Conservation (phyloP, 805 yeast species). For the Ogataea naganishii region DNA sequence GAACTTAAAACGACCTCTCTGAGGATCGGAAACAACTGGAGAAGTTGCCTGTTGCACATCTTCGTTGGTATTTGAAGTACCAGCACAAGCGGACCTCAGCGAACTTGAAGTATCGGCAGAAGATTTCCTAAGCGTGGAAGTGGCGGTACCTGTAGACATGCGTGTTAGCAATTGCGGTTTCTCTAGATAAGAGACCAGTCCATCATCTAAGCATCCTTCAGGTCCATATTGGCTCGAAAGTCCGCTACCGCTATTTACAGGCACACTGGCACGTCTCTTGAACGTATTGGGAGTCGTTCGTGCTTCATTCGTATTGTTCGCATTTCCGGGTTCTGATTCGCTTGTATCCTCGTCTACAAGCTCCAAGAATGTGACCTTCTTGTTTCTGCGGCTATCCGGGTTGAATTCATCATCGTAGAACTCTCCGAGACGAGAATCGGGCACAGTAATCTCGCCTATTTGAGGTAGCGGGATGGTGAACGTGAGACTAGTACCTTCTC, state of each 20-base stretch:
- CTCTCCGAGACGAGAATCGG: constrained; percentile 20
- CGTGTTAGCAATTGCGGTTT: constrained; percentile 37
- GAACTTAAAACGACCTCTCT: constrained; percentile 31
- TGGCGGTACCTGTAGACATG: constrained; percentile 46
- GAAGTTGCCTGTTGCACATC: background rate
- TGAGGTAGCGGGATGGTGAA: constrained; percentile 74
- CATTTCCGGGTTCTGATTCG: too few relatives aligned
- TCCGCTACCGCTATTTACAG: too few relatives aligned
- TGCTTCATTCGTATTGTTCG: too few relatives aligned
- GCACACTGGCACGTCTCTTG: too few relatives aligned
- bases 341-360: background rate
- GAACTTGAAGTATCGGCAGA: constrained; percentile 8
- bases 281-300: too few relatives aligned
- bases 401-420: constrained; percentile 65
- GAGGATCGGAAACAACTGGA: background rate
- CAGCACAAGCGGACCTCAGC: background rate
- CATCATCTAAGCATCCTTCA: too few relatives aligned
- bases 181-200: constrained; percentile 20
- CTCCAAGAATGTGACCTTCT: constrained; percentile 36
- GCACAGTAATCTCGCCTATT: constrained; percentile 41
- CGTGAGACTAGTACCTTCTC: constrained; percentile 77
- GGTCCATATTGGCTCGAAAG: too few relatives aligned
- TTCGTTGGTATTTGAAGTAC: constrained; percentile 13
- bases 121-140: constrained; percentile 19
- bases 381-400: constrained; percentile 38